Evolutionary conservation across 1,284 basidiomycete species (phyloP).

Genomic region (Psilocybe mexicana): DNA sequence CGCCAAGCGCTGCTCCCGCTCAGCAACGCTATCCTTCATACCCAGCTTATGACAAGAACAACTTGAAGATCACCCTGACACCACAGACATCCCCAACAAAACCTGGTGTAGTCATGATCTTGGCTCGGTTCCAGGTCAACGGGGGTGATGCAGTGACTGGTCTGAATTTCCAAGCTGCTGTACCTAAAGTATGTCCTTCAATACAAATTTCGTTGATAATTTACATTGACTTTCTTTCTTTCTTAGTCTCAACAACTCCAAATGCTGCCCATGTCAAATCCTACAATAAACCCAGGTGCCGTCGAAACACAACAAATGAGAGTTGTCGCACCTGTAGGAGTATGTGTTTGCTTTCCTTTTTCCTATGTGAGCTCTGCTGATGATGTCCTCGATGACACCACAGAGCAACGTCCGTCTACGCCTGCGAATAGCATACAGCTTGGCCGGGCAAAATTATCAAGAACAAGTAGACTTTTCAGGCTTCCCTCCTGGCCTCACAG

Average conservation of each 20-base stretch:
- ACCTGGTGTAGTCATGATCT: constrained; percentile 87
- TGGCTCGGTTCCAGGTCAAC: constrained; percentile 83
- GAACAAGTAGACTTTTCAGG: constrained; percentile 95
- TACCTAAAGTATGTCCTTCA: constrained; percentile 77
- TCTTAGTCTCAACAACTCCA: constrained; percentile 92
- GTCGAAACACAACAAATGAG: constrained; percentile 96
- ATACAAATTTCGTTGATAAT: not conserved
- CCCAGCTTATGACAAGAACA: constrained; percentile 90
- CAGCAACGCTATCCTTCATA: constrained; percentile 68
- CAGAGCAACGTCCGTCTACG: constrained; percentile 86
- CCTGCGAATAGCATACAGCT: constrained; percentile 78
- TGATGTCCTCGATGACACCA: constrained; percentile 7
- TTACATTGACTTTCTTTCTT: not conserved
- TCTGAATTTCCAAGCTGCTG: constrained; percentile 96
- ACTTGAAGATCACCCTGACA: constrained; percentile 86
- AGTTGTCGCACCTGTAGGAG: constrained; percentile 85
- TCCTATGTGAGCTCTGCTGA: not conserved
- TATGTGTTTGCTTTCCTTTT: constrained; percentile 45
- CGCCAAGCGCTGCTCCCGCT: constrained; percentile 37
- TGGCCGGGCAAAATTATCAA: constrained; percentile 71
- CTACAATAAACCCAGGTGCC: constrained; percentile 74
- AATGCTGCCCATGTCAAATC: constrained; percentile 96
- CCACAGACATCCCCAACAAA: constrained; percentile 79
- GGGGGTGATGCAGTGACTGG: constrained; percentile 54
- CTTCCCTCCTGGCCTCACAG: constrained; percentile 82